These are phyloP conservation scores for Backusella sp. DNA, from an alignment of 192 early-diverging fungal species.

Conservation along the genomic window DNA sequence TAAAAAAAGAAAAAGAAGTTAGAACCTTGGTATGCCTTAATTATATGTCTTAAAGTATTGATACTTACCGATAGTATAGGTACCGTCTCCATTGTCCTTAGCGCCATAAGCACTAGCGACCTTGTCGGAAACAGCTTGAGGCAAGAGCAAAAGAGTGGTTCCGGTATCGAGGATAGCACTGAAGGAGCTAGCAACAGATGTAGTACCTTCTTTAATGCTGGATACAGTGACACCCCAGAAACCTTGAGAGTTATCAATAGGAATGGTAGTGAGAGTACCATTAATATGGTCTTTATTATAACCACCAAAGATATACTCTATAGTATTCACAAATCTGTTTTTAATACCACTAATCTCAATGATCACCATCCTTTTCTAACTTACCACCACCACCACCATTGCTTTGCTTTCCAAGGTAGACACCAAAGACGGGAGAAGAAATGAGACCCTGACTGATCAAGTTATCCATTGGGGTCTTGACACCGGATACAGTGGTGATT, in stretches of 20 bases:
- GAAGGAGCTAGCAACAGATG: not conserved
- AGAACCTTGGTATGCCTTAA: not conserved
- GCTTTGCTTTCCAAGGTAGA: constrained; percentile 48
- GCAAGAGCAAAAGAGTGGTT: constrained; percentile 40
- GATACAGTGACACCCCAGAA: constrained; percentile 27
- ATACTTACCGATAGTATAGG: constrained; percentile 16
- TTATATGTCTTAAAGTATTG: not conserved
- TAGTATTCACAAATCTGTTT: not conserved
- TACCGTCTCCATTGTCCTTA: constrained; percentile 23
- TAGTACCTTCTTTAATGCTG: not conserved
- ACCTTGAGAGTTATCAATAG: constrained; percentile 37
- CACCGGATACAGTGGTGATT: constrained; percentile 41
- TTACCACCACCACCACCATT: constrained; percentile 49
- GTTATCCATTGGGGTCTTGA: constrained; percentile 57
- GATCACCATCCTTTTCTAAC: not conserved
- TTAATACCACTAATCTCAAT: not conserved
- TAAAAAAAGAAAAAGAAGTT: not conserved
- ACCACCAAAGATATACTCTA: constrained; percentile 53
- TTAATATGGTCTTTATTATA: constrained; percentile 38
- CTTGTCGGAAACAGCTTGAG: constrained; percentile 11
- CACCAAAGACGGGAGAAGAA: constrained; percentile 58
- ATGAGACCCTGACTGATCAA: constrained; percentile 53
- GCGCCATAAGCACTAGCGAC: constrained; percentile 24
- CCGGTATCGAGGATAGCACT: constrained; percentile 48
- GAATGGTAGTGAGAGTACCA: constrained; percentile 44